A percentile compares a stretch with the other conserved stretches of the same genome.
phyloP scores from a whole-genome alignment of 768 basidiomycete genomes.

The Tylopilus felleus region DNA sequence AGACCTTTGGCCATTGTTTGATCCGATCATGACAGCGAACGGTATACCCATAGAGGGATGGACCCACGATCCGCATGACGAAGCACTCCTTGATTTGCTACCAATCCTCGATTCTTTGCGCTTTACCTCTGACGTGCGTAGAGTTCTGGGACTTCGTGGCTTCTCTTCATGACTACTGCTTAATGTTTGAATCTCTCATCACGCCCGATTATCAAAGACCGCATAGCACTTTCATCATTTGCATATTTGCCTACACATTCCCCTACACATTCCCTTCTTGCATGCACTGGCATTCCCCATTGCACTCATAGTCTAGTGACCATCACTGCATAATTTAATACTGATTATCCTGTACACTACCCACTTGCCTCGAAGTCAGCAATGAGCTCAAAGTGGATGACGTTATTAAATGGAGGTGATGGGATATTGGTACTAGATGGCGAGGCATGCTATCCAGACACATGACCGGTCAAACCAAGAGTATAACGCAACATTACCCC shows the following conservation, averaged over 20 bases:
- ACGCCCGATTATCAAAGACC: slow-evolving; percentile 12
- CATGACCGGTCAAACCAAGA: slow-evolving; percentile 1
- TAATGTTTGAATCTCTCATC: slow-evolving; percentile 4
- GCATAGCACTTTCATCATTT: slow-evolving; percentile 22
- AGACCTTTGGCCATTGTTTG: not conserved
- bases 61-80: slow-evolving; percentile 96
- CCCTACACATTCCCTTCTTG: slow-evolving; percentile 23
- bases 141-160: slow-evolving; percentile 76
- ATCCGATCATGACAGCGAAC: slow-evolving; percentile 59
- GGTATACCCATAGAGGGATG: slow-evolving; percentile 99
- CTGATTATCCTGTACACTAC: slow-evolving; percentile 37
- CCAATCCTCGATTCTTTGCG: slow-evolving; percentile 94
- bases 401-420: slow-evolving; percentile 28
- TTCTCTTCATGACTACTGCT: slow-evolving; percentile 36
- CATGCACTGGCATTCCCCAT: slow-evolving; percentile 25
- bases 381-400: slow-evolving; percentile 20
- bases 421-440: slow-evolving; percentile 36
- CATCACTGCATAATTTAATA: slow-evolving; percentile 36
- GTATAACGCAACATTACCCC: slow-evolving; percentile 8
- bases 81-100: slow-evolving; percentile 91
- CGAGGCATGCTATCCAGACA: slow-evolving; percentile 19
- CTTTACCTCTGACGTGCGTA: slow-evolving; percentile 93
- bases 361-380: slow-evolving; percentile 21
- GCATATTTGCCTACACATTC: slow-evolving; percentile 13
- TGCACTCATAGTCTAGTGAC: slow-evolving; percentile 29